phyloP scores from a whole-genome alignment of 2,329 filamentous ascomycete genomes.

The Periconia sp. region DNA sequence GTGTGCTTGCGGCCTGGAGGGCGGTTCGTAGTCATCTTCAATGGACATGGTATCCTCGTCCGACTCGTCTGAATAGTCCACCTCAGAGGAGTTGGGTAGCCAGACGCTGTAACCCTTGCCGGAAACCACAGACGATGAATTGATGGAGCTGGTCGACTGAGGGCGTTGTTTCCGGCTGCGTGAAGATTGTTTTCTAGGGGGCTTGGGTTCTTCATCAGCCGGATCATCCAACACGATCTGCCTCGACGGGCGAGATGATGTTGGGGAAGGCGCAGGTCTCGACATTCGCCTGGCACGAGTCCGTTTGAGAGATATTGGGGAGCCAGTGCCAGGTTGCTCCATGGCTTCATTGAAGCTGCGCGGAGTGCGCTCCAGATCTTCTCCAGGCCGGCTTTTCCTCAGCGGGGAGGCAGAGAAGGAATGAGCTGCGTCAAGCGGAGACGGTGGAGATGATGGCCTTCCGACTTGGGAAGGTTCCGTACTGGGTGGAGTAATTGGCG shows the following conservation, averaged over 20 bases:
- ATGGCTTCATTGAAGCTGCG: slow-evolving; percentile 42
- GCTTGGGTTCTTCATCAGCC: slow-evolving; percentile 22
- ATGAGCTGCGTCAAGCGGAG: slow-evolving; percentile 14
- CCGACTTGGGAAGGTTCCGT: slow-evolving; percentile 31
- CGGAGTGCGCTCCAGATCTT: slow-evolving; percentile 34
- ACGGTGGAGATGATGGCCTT: slow-evolving; percentile 18
- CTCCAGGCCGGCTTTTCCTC: slow-evolving; percentile 12
- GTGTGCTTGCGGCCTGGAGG: slow-evolving; percentile 42
- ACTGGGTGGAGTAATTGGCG: slow-evolving; percentile 40
- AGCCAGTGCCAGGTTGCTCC: slow-evolving; percentile 30
- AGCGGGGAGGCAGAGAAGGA: slow-evolving; percentile 7
- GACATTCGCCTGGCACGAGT: slow-evolving; percentile 44
- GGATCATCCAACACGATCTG: slow-evolving; percentile 41
- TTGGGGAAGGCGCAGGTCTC: slow-evolving; percentile 30
- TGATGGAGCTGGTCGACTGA: slow-evolving; percentile 16
- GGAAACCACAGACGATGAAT: slow-evolving; percentile 26
- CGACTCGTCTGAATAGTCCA: slow-evolving; percentile 37
- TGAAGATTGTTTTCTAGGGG: slow-evolving; percentile 34
- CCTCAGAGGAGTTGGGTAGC: slow-evolving; percentile 47
- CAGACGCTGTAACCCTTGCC: slow-evolving; percentile 52
- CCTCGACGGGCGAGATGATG: slow-evolving; percentile 31
- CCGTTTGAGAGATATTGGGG: slow-evolving; percentile 37
- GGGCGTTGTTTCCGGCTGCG: slow-evolving; percentile 24
- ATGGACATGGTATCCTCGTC: slow-evolving; percentile 30
- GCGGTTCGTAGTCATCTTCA: slow-evolving; percentile 20